Conservation (phyloP, 2,329 filamentous ascomycete genomes). For the Amesomyces nigricolor region DNA sequence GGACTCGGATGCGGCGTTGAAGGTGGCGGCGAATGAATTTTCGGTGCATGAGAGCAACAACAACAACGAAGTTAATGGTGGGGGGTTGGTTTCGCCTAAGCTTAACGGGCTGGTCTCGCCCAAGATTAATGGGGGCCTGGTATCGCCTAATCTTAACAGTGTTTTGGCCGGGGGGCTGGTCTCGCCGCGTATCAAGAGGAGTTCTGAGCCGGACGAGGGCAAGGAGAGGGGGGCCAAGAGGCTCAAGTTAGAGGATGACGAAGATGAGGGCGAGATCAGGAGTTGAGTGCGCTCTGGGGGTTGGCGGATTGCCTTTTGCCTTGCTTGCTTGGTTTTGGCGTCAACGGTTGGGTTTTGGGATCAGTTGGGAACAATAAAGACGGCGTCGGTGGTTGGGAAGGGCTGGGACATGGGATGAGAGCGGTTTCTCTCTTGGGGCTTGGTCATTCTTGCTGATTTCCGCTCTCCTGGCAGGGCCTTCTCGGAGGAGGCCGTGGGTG, state of each 20-base stretch:
- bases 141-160: background rate
- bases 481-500: too few relatives aligned
- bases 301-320: background rate
- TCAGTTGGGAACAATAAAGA: background rate
- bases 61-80: conserved; percentile 10
- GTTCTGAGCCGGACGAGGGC: conserved; percentile 24
- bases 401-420: too few relatives aligned
- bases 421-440: too few relatives aligned
- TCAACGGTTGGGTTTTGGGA: background rate
- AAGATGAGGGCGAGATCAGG: conserved; percentile 29
- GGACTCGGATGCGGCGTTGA: conserved; percentile 32
- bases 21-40: conserved; percentile 31
- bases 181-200: conserved; percentile 29
- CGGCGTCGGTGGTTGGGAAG: too few relatives aligned
- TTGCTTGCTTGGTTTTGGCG: background rate
- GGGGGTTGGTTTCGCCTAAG: conserved; percentile 26
- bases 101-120: conserved; percentile 21
- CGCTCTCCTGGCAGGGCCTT: too few relatives aligned
- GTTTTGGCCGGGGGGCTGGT: conserved; percentile 22
- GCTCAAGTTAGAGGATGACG: conserved; percentile 24
- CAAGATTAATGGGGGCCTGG: too few relatives aligned
- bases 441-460: too few relatives aligned
- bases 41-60: conserved; percentile 22
- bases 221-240: conserved; percentile 26
- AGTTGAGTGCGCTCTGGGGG: background rate